Evolutionary conservation across 306 rosid species (phyloP).

Genomic region (Begonia peltatifolia): DNA sequence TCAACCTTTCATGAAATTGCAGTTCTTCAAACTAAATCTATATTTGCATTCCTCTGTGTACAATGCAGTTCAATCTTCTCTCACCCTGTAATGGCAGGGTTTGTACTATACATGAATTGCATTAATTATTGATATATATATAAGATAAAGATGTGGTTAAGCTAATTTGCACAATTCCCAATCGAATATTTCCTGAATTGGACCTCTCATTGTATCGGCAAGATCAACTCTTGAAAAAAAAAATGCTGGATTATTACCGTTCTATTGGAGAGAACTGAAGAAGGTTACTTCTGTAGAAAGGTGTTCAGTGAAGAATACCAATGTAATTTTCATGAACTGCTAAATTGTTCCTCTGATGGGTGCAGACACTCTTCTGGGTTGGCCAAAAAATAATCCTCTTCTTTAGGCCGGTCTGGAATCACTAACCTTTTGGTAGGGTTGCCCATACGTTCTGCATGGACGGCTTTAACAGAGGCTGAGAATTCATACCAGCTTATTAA

Average conservation of each 20-base stretch:
- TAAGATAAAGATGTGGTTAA: slow-evolving; percentile 24
- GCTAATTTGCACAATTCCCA: slow-evolving; percentile 26
- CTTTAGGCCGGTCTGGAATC: slow-evolving; percentile 79
- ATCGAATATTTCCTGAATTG: slow-evolving; percentile 19
- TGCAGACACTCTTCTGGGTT: slow-evolving; percentile 87
- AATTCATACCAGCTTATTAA: slow-evolving; percentile 62
- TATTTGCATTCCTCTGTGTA: slow-evolving; percentile 37
- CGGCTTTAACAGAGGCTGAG: slow-evolving; percentile 63
- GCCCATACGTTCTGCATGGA: slow-evolving; percentile 81
- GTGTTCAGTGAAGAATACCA: slow-evolving; percentile 21
- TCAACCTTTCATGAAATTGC: slow-evolving; percentile 25
- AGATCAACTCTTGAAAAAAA: slow-evolving; percentile 19
- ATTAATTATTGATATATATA: slow-evolving; percentile 44
- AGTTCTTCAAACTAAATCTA: slow-evolving; percentile 36
- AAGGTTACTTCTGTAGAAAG: slow-evolving; percentile 23
- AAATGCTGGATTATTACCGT: slow-evolving; percentile 24
- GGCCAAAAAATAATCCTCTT: slow-evolving; percentile 88
- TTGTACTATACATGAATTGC: slow-evolving; percentile 79
- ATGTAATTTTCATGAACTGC: slow-evolving; percentile 32
- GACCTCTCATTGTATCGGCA: slow-evolving; percentile 23
- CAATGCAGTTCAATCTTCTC: slow-evolving; percentile 42
- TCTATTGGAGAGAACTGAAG: slow-evolving; percentile 22
- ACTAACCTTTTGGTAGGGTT: slow-evolving; percentile 48
- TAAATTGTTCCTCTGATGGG: slow-evolving; percentile 32
- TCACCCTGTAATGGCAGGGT: slow-evolving; percentile 73